Base-by-base conservation (phyloP, 371 early-diverging fungal genomes). In the Mucor plumbeus region DNA sequence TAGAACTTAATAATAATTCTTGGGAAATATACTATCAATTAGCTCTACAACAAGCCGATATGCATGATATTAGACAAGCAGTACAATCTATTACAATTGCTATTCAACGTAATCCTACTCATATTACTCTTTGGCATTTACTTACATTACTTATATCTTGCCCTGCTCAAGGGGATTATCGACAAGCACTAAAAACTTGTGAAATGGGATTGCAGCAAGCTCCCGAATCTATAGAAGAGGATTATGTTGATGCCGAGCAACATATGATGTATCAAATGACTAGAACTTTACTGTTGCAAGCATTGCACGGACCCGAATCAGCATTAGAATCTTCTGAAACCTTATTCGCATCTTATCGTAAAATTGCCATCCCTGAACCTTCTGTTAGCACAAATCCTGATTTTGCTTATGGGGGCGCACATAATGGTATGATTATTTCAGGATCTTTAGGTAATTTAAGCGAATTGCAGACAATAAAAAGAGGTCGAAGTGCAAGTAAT, bases 81-180 rank as follows among this genome's bases (percentile, higher is more conserved):
- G 86, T 93, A 13, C 68, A 70, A 14, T 70, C 82, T 0, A 78
- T 91, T 11, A 90, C 87, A 55, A 77, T 86, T 40, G 87, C 93
- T 1, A 69, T 95, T 39, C 78, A 78, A 44, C 57, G 87, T 21
- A 86, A 94, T 40, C 73, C 92, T 0, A 65, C 76, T 1, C 84
- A 90, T 61, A 78, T 91, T 35, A 84, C 91, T 6, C 90, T 94
- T 1, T 97, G 95, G 95, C 94, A 97, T 72, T 79, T 97, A 26
- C 74, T 97, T 15, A 91, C 89, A 0, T 81, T 96, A 47, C 73
- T 94, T 17, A 77, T 92, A 15, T 90, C 93, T 4, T 87, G 90
- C n/a, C 80, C 81, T 11, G 60, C 50, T 6, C 82, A 78, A 53
- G 68, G 71, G 7, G 78, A 78, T 41, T 59, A 76, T 54, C 48